A percentile compares a stretch with the other conserved stretches of the same genome.
Conservation (phyloP, 768 basidiomycete species). For the Suillus placidus region DNA sequence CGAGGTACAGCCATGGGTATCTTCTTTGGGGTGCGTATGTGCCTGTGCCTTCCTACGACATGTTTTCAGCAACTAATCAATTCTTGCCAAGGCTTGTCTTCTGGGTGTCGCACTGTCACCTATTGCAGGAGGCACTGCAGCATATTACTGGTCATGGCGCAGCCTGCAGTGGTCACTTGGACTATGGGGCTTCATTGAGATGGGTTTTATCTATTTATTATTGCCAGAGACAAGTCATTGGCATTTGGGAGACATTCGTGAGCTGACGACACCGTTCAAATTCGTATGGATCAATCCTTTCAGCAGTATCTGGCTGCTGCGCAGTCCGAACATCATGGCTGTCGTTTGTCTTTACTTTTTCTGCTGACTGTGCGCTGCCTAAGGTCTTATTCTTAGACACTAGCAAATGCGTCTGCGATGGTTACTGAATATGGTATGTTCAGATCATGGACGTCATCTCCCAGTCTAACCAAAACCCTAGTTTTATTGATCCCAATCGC, state of each 20-base stretch:
- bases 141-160: conserved; percentile 61
- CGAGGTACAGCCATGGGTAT: conserved; percentile 44
- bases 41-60: neutral
- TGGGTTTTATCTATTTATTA: conserved; percentile 40
- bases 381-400: conserved; percentile 25
- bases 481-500: conserved; percentile 55
- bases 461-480: conserved; percentile 6
- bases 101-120: conserved; percentile 1
- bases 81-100: neutral
- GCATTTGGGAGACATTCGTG: conserved; percentile 27
- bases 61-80: conserved; percentile 30
- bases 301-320: conserved; percentile 46
- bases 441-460: neutral
- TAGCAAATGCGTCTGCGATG: conserved; percentile 36
- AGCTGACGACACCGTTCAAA: neutral
- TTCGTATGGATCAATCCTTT: conserved; percentile 57
- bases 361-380: neutral
- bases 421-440: conserved; percentile 46
- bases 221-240: conserved; percentile 69
- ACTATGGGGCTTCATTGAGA: conserved; percentile 40
- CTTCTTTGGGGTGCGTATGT: conserved; percentile 33
- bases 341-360: conserved; percentile 42
- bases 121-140: neutral
- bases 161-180: conserved; percentile 50
- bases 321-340: conserved; percentile 55